Percentiles rank a stretch among this genome's conserved stretches.
These are phyloP conservation scores for Metschnikowia amazonensis DNA, from an alignment of 805 yeast species.

Conservation along the genomic window DNA sequence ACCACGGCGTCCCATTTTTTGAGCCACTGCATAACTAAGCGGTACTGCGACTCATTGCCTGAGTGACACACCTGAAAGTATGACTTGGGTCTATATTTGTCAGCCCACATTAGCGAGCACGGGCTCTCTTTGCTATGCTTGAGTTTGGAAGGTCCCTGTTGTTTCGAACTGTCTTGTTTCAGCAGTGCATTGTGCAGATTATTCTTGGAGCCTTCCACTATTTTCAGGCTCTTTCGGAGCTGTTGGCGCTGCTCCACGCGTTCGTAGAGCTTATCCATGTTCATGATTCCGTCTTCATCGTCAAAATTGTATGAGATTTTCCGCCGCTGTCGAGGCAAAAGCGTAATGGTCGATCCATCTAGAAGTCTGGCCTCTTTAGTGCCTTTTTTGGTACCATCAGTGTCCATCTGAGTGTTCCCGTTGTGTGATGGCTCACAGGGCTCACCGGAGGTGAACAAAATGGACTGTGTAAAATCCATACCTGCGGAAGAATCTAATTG, in stretches of 20 bases:
- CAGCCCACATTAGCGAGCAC: constrained; percentile 31
- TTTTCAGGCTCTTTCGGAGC: constrained; percentile 9
- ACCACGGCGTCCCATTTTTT: constrained; percentile 35
- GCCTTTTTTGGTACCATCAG: background rate
- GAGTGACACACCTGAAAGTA: constrained; percentile 40
- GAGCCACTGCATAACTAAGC: constrained; percentile 39
- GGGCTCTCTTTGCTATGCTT: too few species aligned
- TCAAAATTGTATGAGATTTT: background rate
- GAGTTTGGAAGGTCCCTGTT: too few species aligned
- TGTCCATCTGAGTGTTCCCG: background rate
- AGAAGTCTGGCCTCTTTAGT: constrained; percentile 12
- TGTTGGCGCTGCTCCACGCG: constrained; percentile 13
- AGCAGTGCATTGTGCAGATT: background rate
- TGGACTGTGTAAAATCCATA: constrained; percentile 6
- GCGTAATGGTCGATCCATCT: constrained; percentile 13
- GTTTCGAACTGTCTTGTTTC: background rate
- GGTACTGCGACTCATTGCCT: constrained; percentile 42
- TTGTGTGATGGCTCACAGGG: background rate
- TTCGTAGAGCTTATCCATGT: constrained; percentile 17
- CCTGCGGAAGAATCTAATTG: background rate
- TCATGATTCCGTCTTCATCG: constrained; percentile 13
- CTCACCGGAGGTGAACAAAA: constrained; percentile 3
- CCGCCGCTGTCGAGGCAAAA: constrained; percentile 12
- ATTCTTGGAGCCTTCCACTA: background rate
- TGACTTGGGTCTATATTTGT: constrained; percentile 35